Evolutionary conservation across 176 grass and related monocot species (phyloP).

Genomic region (Aegilops tauschii): DNA sequence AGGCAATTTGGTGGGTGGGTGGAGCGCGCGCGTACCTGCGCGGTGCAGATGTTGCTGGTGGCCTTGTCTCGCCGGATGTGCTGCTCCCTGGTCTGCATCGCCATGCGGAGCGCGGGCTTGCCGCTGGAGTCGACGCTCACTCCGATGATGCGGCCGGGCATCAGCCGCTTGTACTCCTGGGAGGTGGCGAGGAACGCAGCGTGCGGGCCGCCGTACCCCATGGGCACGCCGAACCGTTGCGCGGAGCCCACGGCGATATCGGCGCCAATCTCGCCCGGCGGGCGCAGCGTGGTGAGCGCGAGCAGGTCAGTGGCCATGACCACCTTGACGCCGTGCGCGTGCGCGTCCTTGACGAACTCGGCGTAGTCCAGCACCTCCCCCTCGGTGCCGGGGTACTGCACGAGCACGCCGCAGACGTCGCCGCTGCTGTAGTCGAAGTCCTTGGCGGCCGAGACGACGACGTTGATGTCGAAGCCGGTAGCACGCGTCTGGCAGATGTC

Average conservation of each 20-base stretch:
- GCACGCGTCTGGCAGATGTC: slow-evolving; percentile 90
- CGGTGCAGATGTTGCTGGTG: slow-evolving; percentile 99
- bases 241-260: slow-evolving; percentile 96
- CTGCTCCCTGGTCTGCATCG: slow-evolving; percentile 98
- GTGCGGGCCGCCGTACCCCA: slow-evolving; percentile 97
- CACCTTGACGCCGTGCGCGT: slow-evolving; percentile 84
- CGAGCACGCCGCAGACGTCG: slow-evolving; percentile 89
- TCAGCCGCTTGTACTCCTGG: slow-evolving; percentile 96
- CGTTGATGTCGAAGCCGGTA: slow-evolving; percentile 70
- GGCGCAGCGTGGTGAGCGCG: slow-evolving; percentile 72
- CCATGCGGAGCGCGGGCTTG: slow-evolving; percentile 92
- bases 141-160: slow-evolving; percentile 93
- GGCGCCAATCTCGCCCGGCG: slow-evolving; percentile 87
- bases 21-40: slow-evolving; percentile 55
- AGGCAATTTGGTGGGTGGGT: slow-evolving; percentile 35
- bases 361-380: slow-evolving; percentile 90
- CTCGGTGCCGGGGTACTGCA: slow-evolving; percentile 92
- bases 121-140: slow-evolving; percentile 84
- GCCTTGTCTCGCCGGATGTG: slow-evolving; percentile 98
- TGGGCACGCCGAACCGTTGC: slow-evolving; percentile 95
- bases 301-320: slow-evolving; percentile 96
- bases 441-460: slow-evolving; percentile 69
- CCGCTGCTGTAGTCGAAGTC: slow-evolving; percentile 76
- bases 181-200: slow-evolving; percentile 94
- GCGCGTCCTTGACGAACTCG: slow-evolving; percentile 80